These are phyloP conservation scores for Hypoxylon rubiginosum DNA, from an alignment of 2,329 filamentous ascomycete species.

Conservation along the genomic window DNA sequence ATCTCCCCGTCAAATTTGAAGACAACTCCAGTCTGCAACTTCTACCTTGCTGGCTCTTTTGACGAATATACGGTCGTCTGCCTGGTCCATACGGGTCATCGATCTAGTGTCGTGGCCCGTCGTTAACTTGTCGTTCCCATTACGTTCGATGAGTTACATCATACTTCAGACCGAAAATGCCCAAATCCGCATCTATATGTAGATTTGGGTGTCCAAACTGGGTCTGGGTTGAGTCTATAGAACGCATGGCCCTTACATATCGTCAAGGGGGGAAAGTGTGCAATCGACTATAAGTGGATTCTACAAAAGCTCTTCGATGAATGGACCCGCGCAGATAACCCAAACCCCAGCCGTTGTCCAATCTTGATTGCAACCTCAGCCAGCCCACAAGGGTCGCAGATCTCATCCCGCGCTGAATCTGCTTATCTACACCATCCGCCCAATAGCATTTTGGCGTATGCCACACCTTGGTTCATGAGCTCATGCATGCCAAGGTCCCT, in stretches of 20 bases:
- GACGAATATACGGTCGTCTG: neutral
- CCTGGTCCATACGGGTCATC: neutral
- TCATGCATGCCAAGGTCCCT: conserved; percentile 16
- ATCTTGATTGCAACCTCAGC: conserved; percentile 11
- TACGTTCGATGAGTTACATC: neutral
- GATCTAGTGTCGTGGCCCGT: neutral
- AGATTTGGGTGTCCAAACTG: neutral
- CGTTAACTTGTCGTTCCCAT: neutral
- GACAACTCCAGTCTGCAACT: neutral
- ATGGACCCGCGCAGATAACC: neutral
- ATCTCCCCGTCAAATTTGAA: neutral
- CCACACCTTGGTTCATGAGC: neutral
- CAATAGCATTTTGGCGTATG: conserved; percentile 23
- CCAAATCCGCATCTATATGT: neutral
- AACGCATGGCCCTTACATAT: neutral
- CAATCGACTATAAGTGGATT: neutral
- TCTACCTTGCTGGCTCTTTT: neutral
- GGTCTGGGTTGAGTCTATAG: neutral
- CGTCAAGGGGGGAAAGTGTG: neutral
- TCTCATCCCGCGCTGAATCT: conserved; percentile 17
- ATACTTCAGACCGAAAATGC: neutral
- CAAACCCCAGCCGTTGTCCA: conserved; percentile 14
- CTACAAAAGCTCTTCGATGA: neutral
- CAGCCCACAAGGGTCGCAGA: conserved; percentile 24
- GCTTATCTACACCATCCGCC: conserved; percentile 27